Conservation (phyloP, 2,329 filamentous ascomycete species). For the Arthrinium phaeospermum region DNA sequence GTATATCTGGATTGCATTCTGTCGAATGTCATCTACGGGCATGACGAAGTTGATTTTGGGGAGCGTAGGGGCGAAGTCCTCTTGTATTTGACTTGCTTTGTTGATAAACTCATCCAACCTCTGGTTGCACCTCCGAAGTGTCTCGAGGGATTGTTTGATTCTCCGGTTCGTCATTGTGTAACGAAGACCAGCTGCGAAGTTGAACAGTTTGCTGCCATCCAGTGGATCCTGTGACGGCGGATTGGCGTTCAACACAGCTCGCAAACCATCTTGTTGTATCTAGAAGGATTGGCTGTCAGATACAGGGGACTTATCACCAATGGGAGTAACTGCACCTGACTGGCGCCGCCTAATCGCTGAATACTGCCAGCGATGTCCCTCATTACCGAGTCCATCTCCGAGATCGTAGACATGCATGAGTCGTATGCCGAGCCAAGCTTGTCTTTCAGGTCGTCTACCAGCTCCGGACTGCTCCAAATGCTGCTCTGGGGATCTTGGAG, state of each 20-base stretch:
- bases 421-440: not conserved
- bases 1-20: not conserved
- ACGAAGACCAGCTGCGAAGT: not conserved
- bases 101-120: not conserved
- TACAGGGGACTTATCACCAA: not conserved
- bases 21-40: not conserved
- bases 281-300: not conserved
- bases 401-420: not conserved
- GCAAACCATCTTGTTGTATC: not conserved
- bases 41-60: not conserved
- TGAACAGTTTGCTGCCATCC: not conserved
- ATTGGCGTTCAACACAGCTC: not conserved
- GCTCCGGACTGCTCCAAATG: not conserved
- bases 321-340: not conserved
- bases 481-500: not conserved
- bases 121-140: not conserved
- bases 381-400: not conserved
- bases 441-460: not conserved
- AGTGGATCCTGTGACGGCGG: not conserved
- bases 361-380: not conserved
- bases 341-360: not conserved
- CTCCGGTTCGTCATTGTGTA: not conserved
- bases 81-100: not conserved
- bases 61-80: not conserved
- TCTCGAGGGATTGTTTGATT: not conserved